A percentile compares a stretch with the other conserved stretches of the same genome.
These are phyloP conservation scores for Fusarium caatingaense DNA, from an alignment of 2,329 filamentous ascomycete species.

Conservation along the genomic window DNA sequence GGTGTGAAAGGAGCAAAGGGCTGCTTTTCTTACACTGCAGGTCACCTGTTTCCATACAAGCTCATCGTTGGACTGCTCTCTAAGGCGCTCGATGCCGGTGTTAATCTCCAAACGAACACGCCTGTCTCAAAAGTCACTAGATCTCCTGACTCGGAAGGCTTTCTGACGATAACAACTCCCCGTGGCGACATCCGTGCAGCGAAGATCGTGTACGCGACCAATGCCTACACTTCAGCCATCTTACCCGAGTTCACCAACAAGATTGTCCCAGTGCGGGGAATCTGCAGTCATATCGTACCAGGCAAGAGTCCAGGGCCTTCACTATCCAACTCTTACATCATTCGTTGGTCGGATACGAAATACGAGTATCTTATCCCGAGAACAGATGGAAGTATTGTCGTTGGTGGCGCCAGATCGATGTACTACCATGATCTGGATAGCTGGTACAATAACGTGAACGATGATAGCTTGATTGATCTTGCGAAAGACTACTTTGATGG, in stretches of 20 bases:
- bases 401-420: background rate
- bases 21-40: background rate
- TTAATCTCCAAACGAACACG: background rate
- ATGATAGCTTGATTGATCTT: background rate
- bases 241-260: background rate
- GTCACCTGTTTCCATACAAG: constrained; percentile 4
- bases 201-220: background rate
- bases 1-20: constrained; percentile 1
- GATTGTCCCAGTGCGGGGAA: constrained; percentile 3
- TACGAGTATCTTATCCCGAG: constrained; percentile 8
- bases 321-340: background rate
- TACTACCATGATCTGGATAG: constrained; percentile 1
- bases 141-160: background rate
- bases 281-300: constrained; percentile 5
- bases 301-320: background rate
- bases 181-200: background rate
- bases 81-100: constrained; percentile 1
- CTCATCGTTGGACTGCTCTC: background rate
- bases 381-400: background rate
- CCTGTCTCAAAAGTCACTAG: background rate
- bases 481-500: constrained; percentile 54
- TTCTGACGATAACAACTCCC: background rate
- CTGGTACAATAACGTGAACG: constrained; percentile 7
- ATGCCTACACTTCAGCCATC: background rate
- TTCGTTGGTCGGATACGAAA: constrained; percentile 12